Evolutionary conservation across 2,329 filamentous ascomycete genomes (phyloP).

Genomic region (Chaetomiaceae sp.): DNA sequence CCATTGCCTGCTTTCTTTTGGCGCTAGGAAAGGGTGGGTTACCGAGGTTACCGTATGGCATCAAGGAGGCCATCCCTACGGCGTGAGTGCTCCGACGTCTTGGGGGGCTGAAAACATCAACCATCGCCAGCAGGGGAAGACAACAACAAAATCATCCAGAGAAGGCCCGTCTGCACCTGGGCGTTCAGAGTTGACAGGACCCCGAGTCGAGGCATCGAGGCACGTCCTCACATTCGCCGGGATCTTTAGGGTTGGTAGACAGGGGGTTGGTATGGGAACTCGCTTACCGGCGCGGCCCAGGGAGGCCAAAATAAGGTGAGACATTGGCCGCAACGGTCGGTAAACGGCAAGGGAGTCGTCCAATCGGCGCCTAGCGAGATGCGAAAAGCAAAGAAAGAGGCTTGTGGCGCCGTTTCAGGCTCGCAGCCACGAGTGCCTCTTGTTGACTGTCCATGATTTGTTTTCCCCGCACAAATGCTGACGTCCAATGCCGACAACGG

Average conservation of each 20-base stretch:
- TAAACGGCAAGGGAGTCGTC: slow-evolving; percentile 11
- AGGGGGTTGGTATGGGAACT: neutral
- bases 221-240: too few species aligned
- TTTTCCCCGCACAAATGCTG: too few species aligned
- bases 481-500: too few species aligned
- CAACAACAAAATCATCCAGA: neutral
- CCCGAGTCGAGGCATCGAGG: neutral
- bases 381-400: slow-evolving; percentile 6
- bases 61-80: too few species aligned
- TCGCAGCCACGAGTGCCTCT: slow-evolving; percentile 5
- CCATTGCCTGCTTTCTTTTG: slow-evolving; percentile 2
- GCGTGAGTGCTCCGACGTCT: too few species aligned
- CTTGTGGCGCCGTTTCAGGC: slow-evolving; percentile 10
- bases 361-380: slow-evolving; percentile 6
- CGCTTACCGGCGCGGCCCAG: neutral
- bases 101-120: too few species aligned
- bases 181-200: neutral
- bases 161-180: neutral
- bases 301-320: slow-evolving; percentile 17
- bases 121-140: neutral
- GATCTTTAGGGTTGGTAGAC: neutral
- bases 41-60: neutral
- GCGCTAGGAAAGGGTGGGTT: neutral
- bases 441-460: too few species aligned
- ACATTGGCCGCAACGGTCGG: slow-evolving; percentile 22